A percentile compares a stretch with the other conserved stretches of the same genome.
phyloP scores from a whole-genome alignment of 83 land plant species.

The Thuja plicata region DNA sequence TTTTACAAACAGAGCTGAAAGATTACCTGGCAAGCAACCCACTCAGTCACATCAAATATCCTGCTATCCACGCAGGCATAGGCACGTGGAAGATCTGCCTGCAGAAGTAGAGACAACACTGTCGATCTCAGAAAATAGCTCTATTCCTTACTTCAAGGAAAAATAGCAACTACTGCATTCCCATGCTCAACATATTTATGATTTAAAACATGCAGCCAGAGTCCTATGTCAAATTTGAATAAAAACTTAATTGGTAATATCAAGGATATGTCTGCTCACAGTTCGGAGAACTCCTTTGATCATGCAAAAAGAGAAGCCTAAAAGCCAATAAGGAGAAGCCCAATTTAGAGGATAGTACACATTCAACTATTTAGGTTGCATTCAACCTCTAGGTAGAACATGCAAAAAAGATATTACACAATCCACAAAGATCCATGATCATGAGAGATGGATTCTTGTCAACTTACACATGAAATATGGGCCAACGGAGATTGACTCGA shows the following conservation, averaged over 20 bases:
- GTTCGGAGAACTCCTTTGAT: not conserved
- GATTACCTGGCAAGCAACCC: slow-evolving; percentile 77
- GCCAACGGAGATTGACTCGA: no score
- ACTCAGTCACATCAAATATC: slow-evolving; percentile 78
- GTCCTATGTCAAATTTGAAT: not conserved
- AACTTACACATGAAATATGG: no score
- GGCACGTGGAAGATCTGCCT: slow-evolving; percentile 75
- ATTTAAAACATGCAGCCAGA: not conserved
- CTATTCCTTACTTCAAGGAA: not conserved
- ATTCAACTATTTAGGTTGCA: not conserved
- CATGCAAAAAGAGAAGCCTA: not conserved
- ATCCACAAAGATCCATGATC: not conserved
- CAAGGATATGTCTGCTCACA: not conserved
- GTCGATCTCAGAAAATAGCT: not conserved
- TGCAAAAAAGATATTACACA: not conserved
- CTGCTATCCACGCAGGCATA: slow-evolving; percentile 75
- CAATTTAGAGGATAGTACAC: not conserved
- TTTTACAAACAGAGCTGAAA: not conserved
- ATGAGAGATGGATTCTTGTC: no score
- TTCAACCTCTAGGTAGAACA: not conserved
- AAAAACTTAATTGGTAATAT: not conserved
- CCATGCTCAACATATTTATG: not conserved
- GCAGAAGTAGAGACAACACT: not conserved
- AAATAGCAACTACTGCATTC: not conserved
- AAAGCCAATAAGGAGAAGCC: not conserved